phyloP scores from a whole-genome alignment of 78 protist species.

The Guillardia theta region DNA sequence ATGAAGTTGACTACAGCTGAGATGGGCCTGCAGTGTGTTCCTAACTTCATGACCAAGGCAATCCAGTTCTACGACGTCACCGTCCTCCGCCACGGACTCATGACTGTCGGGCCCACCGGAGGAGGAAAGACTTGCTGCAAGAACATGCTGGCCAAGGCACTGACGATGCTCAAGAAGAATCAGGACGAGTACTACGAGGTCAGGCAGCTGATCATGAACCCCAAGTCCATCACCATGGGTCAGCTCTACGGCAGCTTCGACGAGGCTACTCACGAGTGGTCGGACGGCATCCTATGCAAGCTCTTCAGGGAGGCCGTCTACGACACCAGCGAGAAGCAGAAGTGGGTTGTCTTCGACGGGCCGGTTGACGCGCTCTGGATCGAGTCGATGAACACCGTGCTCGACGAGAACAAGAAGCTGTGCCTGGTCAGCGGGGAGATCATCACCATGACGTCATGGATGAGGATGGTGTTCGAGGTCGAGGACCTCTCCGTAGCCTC shows the following conservation, averaged over 20 bases:
- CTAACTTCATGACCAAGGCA: constrained; percentile 60
- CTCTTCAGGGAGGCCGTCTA: constrained; percentile 67
- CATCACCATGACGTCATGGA: constrained; percentile 68
- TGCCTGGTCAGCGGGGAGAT: constrained; percentile 87
- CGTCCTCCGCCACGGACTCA: constrained; percentile 88
- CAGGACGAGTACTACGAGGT: neutral
- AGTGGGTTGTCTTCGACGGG: constrained; percentile 87
- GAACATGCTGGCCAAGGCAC: constrained; percentile 55
- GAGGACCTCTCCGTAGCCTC: constrained; percentile 87
- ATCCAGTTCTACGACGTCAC: constrained; percentile 82
- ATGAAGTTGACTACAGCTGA: neutral
- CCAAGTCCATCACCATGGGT: constrained; percentile 76
- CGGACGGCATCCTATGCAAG: constrained; percentile 56
- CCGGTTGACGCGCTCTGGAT: constrained; percentile 61
- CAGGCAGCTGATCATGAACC: constrained; percentile 51
- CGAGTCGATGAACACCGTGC: neutral
- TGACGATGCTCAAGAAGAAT: neutral
- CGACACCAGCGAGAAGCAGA: constrained; percentile 34
- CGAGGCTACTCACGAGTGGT: constrained; percentile 80
- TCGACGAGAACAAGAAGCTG: constrained; percentile 70
- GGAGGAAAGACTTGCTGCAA: constrained; percentile 79
- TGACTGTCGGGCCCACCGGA: constrained; percentile 93
- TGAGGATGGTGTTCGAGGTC: constrained; percentile 83
- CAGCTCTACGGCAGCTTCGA: constrained; percentile 82
- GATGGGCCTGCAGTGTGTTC: constrained; percentile 51